Evolutionary conservation across 495 filamentous ascomycete genomes (phyloP).

Genomic region (Penicillium goetzii): DNA sequence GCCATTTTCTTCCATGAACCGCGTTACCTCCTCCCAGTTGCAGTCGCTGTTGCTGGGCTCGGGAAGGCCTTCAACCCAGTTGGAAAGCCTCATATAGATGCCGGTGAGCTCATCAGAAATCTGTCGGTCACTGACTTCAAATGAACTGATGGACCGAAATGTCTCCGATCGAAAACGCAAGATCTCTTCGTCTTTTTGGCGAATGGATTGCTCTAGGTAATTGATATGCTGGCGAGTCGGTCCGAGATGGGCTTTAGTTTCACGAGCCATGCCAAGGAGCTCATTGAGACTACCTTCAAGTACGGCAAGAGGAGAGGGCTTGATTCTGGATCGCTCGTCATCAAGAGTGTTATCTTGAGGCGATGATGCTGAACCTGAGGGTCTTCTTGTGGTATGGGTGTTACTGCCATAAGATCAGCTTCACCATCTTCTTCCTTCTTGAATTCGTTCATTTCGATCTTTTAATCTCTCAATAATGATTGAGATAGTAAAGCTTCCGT

Average conservation of each 20-base stretch:
- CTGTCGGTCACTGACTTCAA: not conserved
- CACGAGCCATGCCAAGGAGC: no score
- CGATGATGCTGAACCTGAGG: no score
- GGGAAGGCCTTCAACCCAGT: not conserved
- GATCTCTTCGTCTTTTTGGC: not conserved
- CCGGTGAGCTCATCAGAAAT: not conserved
- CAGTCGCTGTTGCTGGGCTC: not conserved
- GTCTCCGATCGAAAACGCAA: not conserved
- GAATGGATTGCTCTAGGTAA: not conserved
- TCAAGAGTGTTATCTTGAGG: no score
- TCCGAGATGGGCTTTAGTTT: not conserved
- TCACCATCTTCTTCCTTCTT: no score
- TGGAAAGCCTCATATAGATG: not conserved
- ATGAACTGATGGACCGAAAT: not conserved
- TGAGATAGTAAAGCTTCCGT: no score
- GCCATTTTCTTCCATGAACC: not conserved
- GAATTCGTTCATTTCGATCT: no score
- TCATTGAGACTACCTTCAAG: no score
- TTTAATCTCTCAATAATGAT: no score
- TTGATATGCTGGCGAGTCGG: not conserved
- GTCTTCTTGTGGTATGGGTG: no score
- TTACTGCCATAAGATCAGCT: no score
- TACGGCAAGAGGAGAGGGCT: no score
- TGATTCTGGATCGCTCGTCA: no score
- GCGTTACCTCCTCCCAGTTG: not conserved